Base-by-base conservation (phyloP, 257 asterid species). In the Buddleja alternifolia region DNA sequence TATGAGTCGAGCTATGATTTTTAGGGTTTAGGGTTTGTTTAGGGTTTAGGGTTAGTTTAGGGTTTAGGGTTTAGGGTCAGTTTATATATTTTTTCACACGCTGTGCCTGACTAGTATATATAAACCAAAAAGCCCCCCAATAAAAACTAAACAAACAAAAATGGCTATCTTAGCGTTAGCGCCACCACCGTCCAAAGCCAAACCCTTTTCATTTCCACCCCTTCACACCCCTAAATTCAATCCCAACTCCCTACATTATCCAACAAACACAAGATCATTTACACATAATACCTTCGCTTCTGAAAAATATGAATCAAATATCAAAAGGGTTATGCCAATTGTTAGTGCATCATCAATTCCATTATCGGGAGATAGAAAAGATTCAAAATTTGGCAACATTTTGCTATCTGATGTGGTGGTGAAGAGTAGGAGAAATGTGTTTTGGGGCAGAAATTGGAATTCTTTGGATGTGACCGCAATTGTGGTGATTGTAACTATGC, bases 401-500 rank as follows among this genome's bases (percentile, higher is more conserved):
- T 57, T 83, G 73, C 62, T 86, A 5, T 90, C 95, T 3, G 96
- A 88, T 69, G 95, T 90, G 63, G 85, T 74, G 76, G 90, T 88
- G 69, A 69, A 75, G 86, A 74, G 84, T 73, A 79, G 41, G 54
- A 83, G 83, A 70, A 76, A 75, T 9, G 77, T 82, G 25, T 77
- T 21, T 56, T 55, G 72, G 82, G 83, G 79, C 23, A 85, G 97
- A 60, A 79, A 77, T 63, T 88, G 97, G 96, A 85, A 60, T 80
- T 70, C 77, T 32, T 11, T 75, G 20, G 95, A 88, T 70, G 39
- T 84, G 25, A 85, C 74, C 11, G 73, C 86, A 8, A 76, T 83
- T 32, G 82, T 75, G 11, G 89, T 84, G 47, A 86, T 88, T 29
- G 67, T 69, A 39, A 80, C 75, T 3, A 80, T 85, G 95, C 97